Evolutionary conservation across 2,329 filamentous ascomycete species (phyloP).

Genomic region (Diaporthe ampelina): DNA sequence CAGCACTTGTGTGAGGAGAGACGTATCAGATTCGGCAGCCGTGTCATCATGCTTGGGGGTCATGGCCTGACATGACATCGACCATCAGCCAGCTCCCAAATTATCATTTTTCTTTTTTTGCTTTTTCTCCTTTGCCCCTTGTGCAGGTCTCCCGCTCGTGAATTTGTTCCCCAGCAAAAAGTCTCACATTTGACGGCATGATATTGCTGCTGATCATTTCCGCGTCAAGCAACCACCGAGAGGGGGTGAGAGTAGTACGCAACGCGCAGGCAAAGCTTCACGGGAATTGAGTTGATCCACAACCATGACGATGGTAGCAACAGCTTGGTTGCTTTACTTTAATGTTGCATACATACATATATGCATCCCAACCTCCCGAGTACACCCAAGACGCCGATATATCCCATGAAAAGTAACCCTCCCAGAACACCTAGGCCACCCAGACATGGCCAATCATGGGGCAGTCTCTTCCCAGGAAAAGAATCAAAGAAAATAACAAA

Average conservation of each 20-base stretch:
- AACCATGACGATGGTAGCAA: conserved; percentile 5
- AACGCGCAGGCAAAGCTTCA: conserved; percentile 17
- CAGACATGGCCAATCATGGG: neutral
- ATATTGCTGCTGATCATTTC: conserved; percentile 23
- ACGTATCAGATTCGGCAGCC: conserved; percentile 29
- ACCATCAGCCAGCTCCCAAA: neutral
- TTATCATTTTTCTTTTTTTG: neutral
- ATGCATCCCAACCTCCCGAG: neutral
- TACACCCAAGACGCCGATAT: conserved; percentile 18
- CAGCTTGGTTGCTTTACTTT: neutral
- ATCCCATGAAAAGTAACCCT: conserved; percentile 2
- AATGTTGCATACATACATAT: conserved; percentile 11
- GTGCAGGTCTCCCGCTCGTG: too few relatives aligned
- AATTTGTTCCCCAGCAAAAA: neutral
- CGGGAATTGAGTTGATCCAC: conserved; percentile 15
- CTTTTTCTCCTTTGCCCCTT: neutral
- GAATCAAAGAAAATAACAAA: neutral
- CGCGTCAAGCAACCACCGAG: neutral
- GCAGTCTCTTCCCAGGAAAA: conserved; percentile 4
- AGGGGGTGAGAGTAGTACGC: neutral
- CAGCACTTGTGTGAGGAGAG: conserved; percentile 20
- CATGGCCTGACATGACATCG: conserved; percentile 28
- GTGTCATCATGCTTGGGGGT: conserved; percentile 15
- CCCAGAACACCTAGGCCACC: neutral
- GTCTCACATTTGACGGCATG: neutral